A percentile compares a stretch with the other conserved stretches of the same genome.
Evolutionary conservation across 805 yeast genomes (phyloP).

Genomic region (Ogataea methylovora): DNA sequence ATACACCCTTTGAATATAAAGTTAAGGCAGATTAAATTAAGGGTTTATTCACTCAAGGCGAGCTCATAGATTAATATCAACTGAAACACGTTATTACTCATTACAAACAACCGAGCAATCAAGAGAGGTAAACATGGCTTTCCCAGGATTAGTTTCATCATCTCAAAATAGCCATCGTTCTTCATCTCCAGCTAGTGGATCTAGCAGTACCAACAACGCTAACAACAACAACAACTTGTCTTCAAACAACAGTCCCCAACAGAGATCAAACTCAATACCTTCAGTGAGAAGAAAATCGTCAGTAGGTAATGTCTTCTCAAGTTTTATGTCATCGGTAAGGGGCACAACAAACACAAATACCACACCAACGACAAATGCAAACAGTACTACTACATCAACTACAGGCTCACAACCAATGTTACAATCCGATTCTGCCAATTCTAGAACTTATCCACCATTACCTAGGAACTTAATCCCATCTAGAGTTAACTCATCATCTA

Average conservation of each 20-base stretch:
- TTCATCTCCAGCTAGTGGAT: not conserved
- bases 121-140: too few relatives aligned
- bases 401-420: constrained; percentile 1
- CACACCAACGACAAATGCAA: not conserved
- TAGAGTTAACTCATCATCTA: not conserved
- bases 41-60: too few relatives aligned
- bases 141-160: too few relatives aligned
- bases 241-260: constrained; percentile 6
- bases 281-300: constrained; percentile 21
- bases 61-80: too few relatives aligned
- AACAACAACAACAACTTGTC: not conserved
- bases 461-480: too few relatives aligned
- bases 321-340: constrained; percentile 20
- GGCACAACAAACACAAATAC: not conserved
- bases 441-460: too few relatives aligned
- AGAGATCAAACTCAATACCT: constrained; percentile 6
- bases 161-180: not conserved
- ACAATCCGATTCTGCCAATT: constrained; percentile 1
- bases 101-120: too few relatives aligned
- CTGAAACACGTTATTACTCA: too few relatives aligned
- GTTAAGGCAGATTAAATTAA: too few relatives aligned
- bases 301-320: constrained; percentile 19
- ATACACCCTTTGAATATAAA: too few relatives aligned
- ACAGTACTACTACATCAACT: not conserved
- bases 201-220: not conserved